Conservation (phyloP, 192 early-diverging fungal species). For the Martensiomyces pterosporus region DNA sequence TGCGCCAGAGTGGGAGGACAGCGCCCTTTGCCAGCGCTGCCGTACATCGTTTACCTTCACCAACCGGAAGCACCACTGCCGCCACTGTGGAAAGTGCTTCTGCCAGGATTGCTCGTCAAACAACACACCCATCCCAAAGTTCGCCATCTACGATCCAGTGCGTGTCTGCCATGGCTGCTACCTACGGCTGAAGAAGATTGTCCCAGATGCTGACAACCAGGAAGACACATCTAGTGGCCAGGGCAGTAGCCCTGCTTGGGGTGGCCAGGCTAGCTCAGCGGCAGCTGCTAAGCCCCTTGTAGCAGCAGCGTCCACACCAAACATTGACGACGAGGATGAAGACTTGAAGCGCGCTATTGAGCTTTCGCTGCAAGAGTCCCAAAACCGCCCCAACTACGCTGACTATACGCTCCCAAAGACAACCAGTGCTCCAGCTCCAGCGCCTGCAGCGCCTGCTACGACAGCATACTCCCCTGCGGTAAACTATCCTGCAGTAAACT, state of each 20-base stretch:
- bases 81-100: slow-evolving; percentile 92
- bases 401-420: slow-evolving; percentile 26
- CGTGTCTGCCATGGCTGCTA: slow-evolving; percentile 96
- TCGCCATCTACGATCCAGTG: slow-evolving; percentile 85
- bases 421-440: slow-evolving; percentile 1
- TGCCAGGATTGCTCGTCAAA: slow-evolving; percentile 93
- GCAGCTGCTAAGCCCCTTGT: slow-evolving; percentile 4
- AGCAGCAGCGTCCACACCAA: slow-evolving; percentile 6
- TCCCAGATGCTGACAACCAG: slow-evolving; percentile 13
- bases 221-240: neutral
- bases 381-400: slow-evolving; percentile 46
- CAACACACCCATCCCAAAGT: slow-evolving; percentile 71
- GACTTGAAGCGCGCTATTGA: slow-evolving; percentile 93
- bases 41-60: slow-evolving; percentile 88
- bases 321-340: slow-evolving; percentile 70
- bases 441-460: slow-evolving; percentile 1
- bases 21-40: slow-evolving; percentile 91
- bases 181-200: slow-evolving; percentile 64
- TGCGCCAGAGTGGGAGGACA: slow-evolving; percentile 96
- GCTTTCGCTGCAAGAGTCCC: slow-evolving; percentile 70
- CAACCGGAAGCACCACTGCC: slow-evolving; percentile 98
- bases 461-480: no score
- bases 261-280: neutral
- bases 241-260: no score
- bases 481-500: no score